Evolutionary conservation across 2,329 filamentous ascomycete genomes (phyloP), one percentile per base, ranked within the genome.

Genomic region (Myriosclerotinia duriaeana): DNA sequence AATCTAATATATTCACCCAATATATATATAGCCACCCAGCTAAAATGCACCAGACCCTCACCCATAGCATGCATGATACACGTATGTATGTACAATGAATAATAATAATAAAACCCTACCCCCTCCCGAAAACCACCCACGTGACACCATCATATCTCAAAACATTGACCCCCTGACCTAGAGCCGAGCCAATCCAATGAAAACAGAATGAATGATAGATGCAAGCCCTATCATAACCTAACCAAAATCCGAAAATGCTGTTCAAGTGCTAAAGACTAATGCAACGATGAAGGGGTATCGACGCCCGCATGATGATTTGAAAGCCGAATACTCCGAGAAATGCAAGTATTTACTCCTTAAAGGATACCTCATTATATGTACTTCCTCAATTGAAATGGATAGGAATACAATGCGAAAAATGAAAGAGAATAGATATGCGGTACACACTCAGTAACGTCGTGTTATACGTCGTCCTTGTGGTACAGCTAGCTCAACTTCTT

Each of bases 401-500:
- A 60, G 46, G 8, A 48, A 50, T 48, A 48, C 20, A 50, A 38
- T 38, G 34, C 34, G 8, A n/a, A 50, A 50, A 50, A 26, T 14
- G 38, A 60, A 60, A 59, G 46, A 60, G 15, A 22, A 38, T 50
- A 30, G 20, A 50, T 17, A 20, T 12, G 58, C 9, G n/a, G 26
- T 38, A 26, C 15, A 58, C 17, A 7, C 34, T 60, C 34, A 60
- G 9, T 70, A 70, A 34, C 72, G 62, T 42, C 72, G 40, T 61
- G 68, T 70, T 64, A 72, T 68, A 11, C 72, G 72, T 61, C 70
- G 74, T 8, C 68, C 67, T 50, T 72, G 74, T 46, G 71, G 72
- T 48, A 76, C 22, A 7, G 72, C 64, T 42, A 75, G 62, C n/a
- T 75, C 72, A 20, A 76, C 76, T 44, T 76, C 76, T 53, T 75